These are phyloP conservation scores for Leishmania braziliensis DNA, from an alignment of 208 protist species.

Conservation along the genomic window DNA sequence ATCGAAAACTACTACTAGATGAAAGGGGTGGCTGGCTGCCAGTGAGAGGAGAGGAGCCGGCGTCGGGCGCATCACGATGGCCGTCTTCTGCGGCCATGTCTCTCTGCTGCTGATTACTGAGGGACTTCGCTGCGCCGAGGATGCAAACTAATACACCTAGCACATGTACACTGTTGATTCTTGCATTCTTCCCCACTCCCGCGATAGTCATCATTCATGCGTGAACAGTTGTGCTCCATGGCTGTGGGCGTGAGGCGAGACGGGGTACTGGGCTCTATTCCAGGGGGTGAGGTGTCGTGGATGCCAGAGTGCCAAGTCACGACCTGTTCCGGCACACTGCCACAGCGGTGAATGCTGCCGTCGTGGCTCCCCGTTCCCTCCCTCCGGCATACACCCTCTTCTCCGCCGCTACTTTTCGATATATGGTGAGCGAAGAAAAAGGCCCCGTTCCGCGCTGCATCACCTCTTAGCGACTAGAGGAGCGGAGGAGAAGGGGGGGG, in stretches of 20 bases:
- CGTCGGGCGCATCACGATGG: neutral
- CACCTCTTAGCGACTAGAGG: neutral
- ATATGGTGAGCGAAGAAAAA: neutral
- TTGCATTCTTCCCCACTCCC: neutral
- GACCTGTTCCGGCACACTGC: neutral
- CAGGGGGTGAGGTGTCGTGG: no score
- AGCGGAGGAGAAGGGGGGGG: neutral
- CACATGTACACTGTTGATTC: conserved; percentile 6
- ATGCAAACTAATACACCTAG: neutral
- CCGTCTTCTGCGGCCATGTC: neutral
- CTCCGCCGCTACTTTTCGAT: neutral
- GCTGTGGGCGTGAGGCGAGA: neutral
- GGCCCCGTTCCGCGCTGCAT: neutral
- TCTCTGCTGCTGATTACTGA: neutral
- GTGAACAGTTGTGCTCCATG: neutral
- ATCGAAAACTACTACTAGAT: conserved; percentile 77
- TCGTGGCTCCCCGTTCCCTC: neutral
- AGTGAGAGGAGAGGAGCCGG: neutral
- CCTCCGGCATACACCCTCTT: neutral
- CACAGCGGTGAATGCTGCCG: neutral
- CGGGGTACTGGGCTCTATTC: no score
- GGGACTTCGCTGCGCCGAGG: neutral
- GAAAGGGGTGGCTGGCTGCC: neutral
- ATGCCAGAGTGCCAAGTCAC: neutral
- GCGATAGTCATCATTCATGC: neutral